Evolutionary conservation across 495 filamentous ascomycete genomes (phyloP), one percentile per base, ranked within the genome.

Genomic region (Penicillium subrubescens): DNA sequence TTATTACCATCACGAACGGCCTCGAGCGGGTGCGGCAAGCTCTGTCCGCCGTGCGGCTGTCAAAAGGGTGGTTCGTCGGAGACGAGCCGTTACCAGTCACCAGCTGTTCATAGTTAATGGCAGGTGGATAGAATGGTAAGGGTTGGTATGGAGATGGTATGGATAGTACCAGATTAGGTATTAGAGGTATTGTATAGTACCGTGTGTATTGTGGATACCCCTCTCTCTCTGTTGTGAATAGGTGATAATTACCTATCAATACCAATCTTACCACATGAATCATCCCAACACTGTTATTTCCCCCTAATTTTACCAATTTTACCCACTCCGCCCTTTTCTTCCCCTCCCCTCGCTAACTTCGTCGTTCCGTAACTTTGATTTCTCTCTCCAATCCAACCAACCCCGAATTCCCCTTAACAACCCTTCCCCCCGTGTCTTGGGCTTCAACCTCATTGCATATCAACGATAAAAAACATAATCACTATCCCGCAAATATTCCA

Each of bases 291-390:
- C n/a, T n/a, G n/a, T n/a, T n/a, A n/a, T n/a, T n/a, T n/a, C n/a
- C n/a, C n/a, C n/a, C n/a, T n/a, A n/a, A n/a, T n/a, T n/a, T 44
- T 19, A 4, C 17, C 10, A 44, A 44, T 44, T n/a, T 44, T 44
- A 44, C 43, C 44, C 21, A 48, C 44, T 48, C 44, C 44, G 44
- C 44, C 43, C 43, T 44, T 23, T 11, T 8, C 19, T 10, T 37
- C 14, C 10, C 10, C 48, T 3, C 48, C 48, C 15, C 48, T 52
- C 48, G 48, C 48, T 52, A 52, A 52, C 48, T 52, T 31, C 48
- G 21, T 50, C 46, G 48, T 27, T 31, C 27, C 48, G 48, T 52
- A 52, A 52, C 48, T 52, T 52, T 52, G 48, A 52, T 52, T 52
- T 52, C 48, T 52, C 48, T 52, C 25, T 12, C 48, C 19, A 25